phyloP scores from a whole-genome alignment of 2,329 filamentous ascomycete genomes.

The Fusarium vanettenii region DNA sequence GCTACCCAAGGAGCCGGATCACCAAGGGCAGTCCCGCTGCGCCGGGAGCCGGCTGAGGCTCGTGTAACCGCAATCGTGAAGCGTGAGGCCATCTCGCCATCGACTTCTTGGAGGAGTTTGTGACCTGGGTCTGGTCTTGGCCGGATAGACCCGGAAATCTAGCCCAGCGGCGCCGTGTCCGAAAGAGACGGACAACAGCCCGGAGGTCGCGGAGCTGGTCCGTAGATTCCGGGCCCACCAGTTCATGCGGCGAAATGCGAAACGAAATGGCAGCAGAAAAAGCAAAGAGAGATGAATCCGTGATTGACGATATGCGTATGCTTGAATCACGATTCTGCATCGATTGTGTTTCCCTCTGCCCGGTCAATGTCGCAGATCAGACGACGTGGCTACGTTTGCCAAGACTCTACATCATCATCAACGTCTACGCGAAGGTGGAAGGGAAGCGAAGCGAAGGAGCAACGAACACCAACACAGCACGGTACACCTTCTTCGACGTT shows the following conservation, averaged over 20 bases:
- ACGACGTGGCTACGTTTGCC: neutral
- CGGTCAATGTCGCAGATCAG: constrained; percentile 11
- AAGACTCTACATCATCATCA: constrained; percentile 3
- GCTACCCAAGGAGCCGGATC: constrained; percentile 8
- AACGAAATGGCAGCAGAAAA: neutral
- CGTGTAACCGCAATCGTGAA: neutral
- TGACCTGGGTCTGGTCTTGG: neutral
- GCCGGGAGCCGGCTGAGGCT: neutral
- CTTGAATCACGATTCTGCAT: constrained; percentile 13
- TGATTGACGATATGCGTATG: neutral
- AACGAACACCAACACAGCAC: neutral
- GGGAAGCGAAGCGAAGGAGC: neutral
- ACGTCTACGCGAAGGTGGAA: neutral
- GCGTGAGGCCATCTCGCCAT: neutral
- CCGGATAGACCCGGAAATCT: neutral
- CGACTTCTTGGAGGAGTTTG: neutral
- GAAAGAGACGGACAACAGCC: neutral
- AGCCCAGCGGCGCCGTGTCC: neutral
- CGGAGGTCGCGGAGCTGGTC: constrained; percentile 1
- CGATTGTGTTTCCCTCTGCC: constrained; percentile 4
- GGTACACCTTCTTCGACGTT: neutral
- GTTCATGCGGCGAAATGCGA: constrained; percentile 8
- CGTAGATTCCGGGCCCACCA: constrained; percentile 12
- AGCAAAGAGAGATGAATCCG: neutral
- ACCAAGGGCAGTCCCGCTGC: constrained; percentile 8